phyloP scores from a whole-genome alignment of 495 filamentous ascomycete genomes.

The Bacidia gigantensis region DNA sequence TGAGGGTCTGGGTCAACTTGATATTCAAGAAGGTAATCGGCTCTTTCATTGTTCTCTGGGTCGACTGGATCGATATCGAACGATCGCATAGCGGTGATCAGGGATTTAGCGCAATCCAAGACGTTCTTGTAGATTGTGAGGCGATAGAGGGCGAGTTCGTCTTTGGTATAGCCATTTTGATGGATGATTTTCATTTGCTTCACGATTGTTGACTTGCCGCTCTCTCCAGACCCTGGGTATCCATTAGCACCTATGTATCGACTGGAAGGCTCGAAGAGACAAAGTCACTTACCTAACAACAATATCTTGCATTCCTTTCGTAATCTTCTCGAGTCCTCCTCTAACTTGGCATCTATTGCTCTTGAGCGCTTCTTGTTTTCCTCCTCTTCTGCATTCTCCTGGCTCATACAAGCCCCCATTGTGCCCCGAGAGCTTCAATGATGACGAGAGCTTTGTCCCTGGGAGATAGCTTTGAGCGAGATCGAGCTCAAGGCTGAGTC shows the following conservation, averaged over 20 bases:
- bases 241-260: too few relatives aligned
- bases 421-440: slow-evolving; percentile 18
- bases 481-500: too few relatives aligned
- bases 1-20: slow-evolving; percentile 81
- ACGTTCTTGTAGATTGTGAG: slow-evolving; percentile 97
- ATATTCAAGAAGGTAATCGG: slow-evolving; percentile 73
- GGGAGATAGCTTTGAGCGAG: background rate
- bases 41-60: slow-evolving; percentile 56
- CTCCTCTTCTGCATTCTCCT: slow-evolving; percentile 56
- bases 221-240: slow-evolving; percentile 78
- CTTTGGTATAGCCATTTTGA: slow-evolving; percentile 85
- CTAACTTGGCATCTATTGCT: slow-evolving; percentile 78
- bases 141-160: slow-evolving; percentile 84
- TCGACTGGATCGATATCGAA: slow-evolving; percentile 66
- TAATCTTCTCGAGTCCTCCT: slow-evolving; percentile 82
- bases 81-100: slow-evolving; percentile 77
- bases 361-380: slow-evolving; percentile 92
- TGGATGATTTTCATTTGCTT: slow-evolving; percentile 99
- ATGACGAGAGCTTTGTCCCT: background rate
- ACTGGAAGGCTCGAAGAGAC: background rate
- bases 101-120: slow-evolving; percentile 84
- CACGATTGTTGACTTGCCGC: slow-evolving; percentile 96
- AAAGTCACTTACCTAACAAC: slow-evolving; percentile 56
- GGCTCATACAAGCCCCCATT: slow-evolving; percentile 89
- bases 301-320: slow-evolving; percentile 98